phyloP scores from a whole-genome alignment of 441 rosid species.

The Pelargonium australe region DNA sequence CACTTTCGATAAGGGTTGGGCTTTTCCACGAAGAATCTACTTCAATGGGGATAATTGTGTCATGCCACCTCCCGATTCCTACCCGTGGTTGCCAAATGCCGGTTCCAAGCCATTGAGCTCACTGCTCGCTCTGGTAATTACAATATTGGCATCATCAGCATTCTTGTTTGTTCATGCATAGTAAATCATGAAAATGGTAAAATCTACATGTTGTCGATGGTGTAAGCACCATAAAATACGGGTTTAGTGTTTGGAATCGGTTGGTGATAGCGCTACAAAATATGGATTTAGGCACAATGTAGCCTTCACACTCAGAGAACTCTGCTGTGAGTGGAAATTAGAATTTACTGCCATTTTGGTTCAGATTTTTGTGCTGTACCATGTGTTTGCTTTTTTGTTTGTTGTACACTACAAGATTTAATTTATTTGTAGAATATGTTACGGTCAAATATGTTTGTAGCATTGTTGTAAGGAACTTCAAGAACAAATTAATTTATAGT shows the following conservation, averaged over 20 bases:
- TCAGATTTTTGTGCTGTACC: not conserved
- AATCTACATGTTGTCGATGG: no score
- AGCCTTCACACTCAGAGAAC: not conserved
- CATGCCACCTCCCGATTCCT: conserved; percentile 64
- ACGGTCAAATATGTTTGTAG: not conserved
- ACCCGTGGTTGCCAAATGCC: conserved; percentile 50
- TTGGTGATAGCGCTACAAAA: not conserved
- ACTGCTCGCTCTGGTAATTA: not conserved
- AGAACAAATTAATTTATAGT: not conserved
- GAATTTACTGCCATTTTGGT: not conserved
- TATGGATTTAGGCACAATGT: not conserved
- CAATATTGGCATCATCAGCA: not conserved
- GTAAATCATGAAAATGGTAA: not conserved
- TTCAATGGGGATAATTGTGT: conserved; percentile 71
- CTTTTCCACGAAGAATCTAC: conserved; percentile 66
- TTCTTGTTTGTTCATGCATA: not conserved
- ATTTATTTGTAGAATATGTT: not conserved
- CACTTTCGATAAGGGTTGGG: conserved; percentile 73
- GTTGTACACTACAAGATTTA: not conserved
- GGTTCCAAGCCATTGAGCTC: not conserved
- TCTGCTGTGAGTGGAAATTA: not conserved
- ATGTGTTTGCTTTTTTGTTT: not conserved
- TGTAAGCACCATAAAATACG: no score
- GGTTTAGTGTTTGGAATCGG: no score
- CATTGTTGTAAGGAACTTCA: not conserved